A percentile compares a stretch with the other conserved stretches of the same genome.
Evolutionary conservation across 2,329 filamentous ascomycete species (phyloP).

Genomic region (Claviceps spartinae): DNA sequence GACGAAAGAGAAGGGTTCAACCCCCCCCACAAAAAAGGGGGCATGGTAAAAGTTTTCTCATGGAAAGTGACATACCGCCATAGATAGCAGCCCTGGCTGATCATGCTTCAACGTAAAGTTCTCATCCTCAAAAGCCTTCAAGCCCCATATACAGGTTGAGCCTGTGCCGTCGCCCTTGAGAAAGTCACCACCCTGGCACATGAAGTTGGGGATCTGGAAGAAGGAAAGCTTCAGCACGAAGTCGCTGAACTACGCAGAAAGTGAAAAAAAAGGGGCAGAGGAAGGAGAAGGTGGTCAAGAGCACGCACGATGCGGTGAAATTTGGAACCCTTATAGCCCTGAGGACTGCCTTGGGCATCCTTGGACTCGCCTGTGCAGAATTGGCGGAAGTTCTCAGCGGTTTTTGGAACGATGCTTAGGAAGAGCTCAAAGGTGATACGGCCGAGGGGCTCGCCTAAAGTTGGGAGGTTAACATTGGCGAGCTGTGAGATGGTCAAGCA

Average conservation of each 20-base stretch:
- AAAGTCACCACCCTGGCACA: constrained; percentile 96
- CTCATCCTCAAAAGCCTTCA: constrained; percentile 75
- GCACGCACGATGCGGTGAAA: constrained; percentile 77
- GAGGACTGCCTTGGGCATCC: constrained; percentile 59
- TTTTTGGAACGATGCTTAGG: constrained; percentile 68
- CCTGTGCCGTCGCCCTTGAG: constrained; percentile 87
- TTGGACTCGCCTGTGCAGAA: constrained; percentile 93
- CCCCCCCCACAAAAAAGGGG: neutral
- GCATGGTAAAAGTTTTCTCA: neutral
- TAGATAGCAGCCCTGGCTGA: constrained; percentile 67
- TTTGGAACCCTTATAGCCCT: constrained; percentile 89
- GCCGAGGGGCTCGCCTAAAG: constrained; percentile 66
- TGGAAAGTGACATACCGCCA: constrained; percentile 58
- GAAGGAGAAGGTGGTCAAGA: neutral
- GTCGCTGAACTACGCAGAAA: neutral
- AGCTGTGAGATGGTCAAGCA: no score
- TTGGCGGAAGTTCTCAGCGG: constrained; percentile 92
- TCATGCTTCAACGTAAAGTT: constrained; percentile 76
- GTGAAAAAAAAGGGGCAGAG: no score
- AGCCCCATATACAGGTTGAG: constrained; percentile 76
- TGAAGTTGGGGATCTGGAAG: constrained; percentile 77
- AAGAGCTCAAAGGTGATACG: constrained; percentile 87
- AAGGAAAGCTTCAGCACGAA: neutral
- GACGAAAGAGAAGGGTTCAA: no score
- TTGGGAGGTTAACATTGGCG: neutral